Conservation (phyloP, 2,329 filamentous ascomycete species). For the Nothophoma quercina region DNA sequence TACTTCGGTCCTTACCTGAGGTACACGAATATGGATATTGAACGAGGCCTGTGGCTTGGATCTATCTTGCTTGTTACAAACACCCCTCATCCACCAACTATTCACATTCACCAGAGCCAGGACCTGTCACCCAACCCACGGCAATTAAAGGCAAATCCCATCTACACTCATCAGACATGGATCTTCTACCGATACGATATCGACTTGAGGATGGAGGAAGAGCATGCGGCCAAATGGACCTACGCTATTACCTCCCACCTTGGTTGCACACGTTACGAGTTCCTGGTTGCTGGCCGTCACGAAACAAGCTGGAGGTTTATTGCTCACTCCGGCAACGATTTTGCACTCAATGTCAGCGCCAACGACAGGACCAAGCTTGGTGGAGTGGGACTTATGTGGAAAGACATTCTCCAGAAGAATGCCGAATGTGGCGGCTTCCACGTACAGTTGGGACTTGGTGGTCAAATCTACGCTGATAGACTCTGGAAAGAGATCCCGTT, state of each 20-base stretch:
- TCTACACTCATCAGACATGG: conserved; percentile 92
- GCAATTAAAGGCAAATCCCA: conserved; percentile 81
- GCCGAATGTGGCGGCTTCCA: conserved; percentile 96
- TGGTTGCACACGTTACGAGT: conserved; percentile 97
- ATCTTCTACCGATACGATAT: conserved; percentile 95
- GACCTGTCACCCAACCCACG: conserved; percentile 93
- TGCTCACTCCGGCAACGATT: conserved; percentile 95
- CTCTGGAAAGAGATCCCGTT: conserved; percentile 96
- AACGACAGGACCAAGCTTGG: conserved; percentile 86
- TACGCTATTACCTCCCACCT: conserved; percentile 97
- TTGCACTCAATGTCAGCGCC: conserved; percentile 84
- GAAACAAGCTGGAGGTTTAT: conserved; percentile 97
- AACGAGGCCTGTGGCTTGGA: conserved; percentile 88
- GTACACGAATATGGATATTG: conserved; percentile 97
- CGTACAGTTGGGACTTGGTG: conserved; percentile 87
- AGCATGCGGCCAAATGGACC: conserved; percentile 83
- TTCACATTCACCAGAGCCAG: conserved; percentile 89
- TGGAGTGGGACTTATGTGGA: conserved; percentile 97
- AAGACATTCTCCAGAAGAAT: conserved; percentile 97
- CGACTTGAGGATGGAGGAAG: conserved; percentile 87
- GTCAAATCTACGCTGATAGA: conserved; percentile 94
- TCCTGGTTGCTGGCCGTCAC: conserved; percentile 86
- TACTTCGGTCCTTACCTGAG: conserved; percentile 97
- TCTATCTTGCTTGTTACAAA: conserved; percentile 95
- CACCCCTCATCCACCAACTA: conserved; percentile 88